phyloP scores from a whole-genome alignment of 768 basidiomycete genomes.

The Amanita pallidorosea region DNA sequence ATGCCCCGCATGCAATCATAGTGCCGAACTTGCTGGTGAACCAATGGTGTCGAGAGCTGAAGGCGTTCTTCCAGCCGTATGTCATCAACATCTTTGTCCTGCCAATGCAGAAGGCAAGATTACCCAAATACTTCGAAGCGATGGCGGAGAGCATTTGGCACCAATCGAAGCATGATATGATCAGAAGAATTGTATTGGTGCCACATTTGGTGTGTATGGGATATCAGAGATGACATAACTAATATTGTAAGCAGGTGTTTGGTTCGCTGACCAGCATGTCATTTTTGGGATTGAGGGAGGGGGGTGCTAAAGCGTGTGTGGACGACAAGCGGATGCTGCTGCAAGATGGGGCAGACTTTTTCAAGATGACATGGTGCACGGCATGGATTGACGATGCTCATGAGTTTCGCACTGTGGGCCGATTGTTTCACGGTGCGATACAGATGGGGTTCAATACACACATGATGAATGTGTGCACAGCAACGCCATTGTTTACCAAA shows the following conservation, averaged over 20 bases:
- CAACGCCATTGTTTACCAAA: neutral
- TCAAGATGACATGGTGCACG: neutral
- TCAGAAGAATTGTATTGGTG: neutral
- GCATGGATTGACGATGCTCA: neutral
- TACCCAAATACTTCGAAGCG: no score
- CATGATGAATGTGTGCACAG: neutral
- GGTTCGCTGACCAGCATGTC: neutral
- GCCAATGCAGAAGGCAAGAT: no score
- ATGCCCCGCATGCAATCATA: no score
- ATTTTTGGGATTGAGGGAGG: neutral
- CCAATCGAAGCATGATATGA: neutral
- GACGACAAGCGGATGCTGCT: neutral
- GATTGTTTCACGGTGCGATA: neutral
- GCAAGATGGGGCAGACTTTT: neutral
- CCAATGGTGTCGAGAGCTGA: no score
- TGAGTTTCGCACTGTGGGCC: no score
- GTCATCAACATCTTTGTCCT: no score
- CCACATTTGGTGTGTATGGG: neutral
- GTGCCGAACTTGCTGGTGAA: no score
- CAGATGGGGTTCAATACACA: neutral
- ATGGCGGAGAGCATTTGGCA: no score
- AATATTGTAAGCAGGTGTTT: neutral
- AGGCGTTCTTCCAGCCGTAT: no score
- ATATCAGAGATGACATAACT: no score
- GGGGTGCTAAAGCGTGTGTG: neutral